phyloP scores from a whole-genome alignment of 495 filamentous ascomycete species.

The Bacidia gigantensis region DNA sequence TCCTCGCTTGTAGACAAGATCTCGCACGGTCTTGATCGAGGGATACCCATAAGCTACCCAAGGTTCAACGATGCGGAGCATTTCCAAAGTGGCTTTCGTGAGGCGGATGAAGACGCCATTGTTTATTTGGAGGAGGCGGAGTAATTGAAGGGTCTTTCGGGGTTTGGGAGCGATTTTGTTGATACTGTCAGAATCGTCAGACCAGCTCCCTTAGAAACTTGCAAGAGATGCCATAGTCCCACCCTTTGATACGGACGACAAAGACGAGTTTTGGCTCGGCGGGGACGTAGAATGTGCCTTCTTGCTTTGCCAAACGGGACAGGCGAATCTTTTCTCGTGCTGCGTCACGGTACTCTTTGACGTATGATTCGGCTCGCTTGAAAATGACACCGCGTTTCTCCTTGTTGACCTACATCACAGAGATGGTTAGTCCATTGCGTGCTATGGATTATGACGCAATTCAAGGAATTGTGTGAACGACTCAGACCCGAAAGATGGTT shows the following conservation, averaged over 20 bases:
- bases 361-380: constrained; percentile 99
- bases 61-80: constrained; percentile 95
- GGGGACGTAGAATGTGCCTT: constrained; percentile 84
- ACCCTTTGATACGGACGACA: constrained; percentile 98
- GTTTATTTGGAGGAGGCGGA: constrained; percentile 99
- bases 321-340: constrained; percentile 99
- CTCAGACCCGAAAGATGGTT: constrained; percentile 99
- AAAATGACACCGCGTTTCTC: constrained; percentile 95
- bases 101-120: constrained; percentile 95
- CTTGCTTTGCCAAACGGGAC: constrained; percentile 70
- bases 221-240: constrained; percentile 17
- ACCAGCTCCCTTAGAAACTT: background rate
- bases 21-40: constrained; percentile 95
- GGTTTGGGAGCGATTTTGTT: constrained; percentile 99
- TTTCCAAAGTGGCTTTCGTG: constrained; percentile 95
- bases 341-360: constrained; percentile 94
- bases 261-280: constrained; percentile 96
- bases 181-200: constrained; percentile 51
- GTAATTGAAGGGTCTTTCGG: constrained; percentile 97
- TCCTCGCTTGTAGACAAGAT: constrained; percentile 99
- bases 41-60: constrained; percentile 98
- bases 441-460: too few species aligned
- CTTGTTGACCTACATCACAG: constrained; percentile 64
- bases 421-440: too few species aligned
- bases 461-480: constrained; percentile 8